Evolutionary conservation across 306 rosid genomes (phyloP), one percentile per base, ranked within the genome.

Genomic region (Pyrus betulifolia): DNA sequence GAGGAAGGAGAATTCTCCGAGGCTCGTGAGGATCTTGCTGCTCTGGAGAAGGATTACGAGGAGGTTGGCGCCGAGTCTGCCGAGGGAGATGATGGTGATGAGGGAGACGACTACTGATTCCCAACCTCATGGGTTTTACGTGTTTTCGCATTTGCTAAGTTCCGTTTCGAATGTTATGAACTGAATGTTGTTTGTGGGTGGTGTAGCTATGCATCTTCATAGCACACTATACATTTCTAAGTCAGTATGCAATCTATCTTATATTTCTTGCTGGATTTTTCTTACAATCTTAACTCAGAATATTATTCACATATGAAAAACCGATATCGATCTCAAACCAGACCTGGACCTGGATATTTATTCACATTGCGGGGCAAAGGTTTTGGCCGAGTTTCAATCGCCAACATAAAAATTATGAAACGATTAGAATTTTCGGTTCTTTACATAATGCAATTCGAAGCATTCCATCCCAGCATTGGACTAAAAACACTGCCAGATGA

Each of bases 11-110:
- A 93, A 79, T 93, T 93, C 86, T 93, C 98, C 0, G 98, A 93
- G 88, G 98, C 98, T 23, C 91, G 98, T 38, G 96, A 93, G 88
- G 98, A 93, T 72, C 96, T 93, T 27, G 98, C 98, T 79, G 98
- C 98, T 5, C 77, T 93, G 23, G 98, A 93, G 89, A 93, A 93
- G 87, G 98, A 93, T 72, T 93, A 93, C 25, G 96, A 91, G 79
- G 96, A 91, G 80, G 98, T 93, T 19, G 96, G 96, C 10, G 93
- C 93, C 0, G 96, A 93, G 85, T 86, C 93, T 28, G 95, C 89
- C 4, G 98, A 93, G 23, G 93, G 88, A 42, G 98, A 91, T 0
- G 96, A 90, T 9, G 91, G 73, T 0, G 92, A 88, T 25, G 96
- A 91, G 5, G 93, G 90, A 1, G 96, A 93, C 0, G 94, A 90